Conservation (phyloP, 2,329 filamentous ascomycete species). For the Penicillium sp. region DNA sequence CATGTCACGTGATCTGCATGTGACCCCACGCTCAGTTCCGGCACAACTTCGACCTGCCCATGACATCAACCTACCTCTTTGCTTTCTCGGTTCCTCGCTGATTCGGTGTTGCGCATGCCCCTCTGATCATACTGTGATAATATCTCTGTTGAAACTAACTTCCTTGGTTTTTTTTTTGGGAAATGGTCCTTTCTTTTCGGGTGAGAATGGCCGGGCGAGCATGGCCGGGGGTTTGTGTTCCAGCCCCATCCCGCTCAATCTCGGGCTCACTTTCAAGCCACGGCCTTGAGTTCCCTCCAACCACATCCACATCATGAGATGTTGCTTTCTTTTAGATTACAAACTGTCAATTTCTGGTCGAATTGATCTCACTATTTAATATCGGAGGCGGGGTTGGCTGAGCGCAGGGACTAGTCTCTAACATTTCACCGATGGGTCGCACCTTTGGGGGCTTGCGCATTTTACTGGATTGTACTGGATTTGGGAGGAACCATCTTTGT, state of each 20-base stretch:
- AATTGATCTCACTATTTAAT: background rate
- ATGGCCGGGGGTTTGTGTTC: background rate
- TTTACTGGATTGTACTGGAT: background rate
- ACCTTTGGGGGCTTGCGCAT: background rate
- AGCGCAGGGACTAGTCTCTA: slow-evolving; percentile 2
- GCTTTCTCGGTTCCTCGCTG: background rate
- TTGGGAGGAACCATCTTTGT: background rate
- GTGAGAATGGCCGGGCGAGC: background rate
- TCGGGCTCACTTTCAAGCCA: slow-evolving; percentile 4
- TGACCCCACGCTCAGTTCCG: slow-evolving; percentile 6
- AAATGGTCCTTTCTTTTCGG: background rate
- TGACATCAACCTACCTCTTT: slow-evolving; percentile 8
- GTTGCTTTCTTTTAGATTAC: slow-evolving; percentile 8
- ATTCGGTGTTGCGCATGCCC: background rate
- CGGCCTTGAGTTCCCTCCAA: background rate
- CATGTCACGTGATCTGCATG: background rate
- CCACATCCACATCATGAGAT: background rate
- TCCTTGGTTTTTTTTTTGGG: background rate
- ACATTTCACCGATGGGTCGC: background rate
- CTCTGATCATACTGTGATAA: background rate
- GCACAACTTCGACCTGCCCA: slow-evolving; percentile 5
- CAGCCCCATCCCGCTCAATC: slow-evolving; percentile 10
- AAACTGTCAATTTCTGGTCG: background rate
- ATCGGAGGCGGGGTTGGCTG: background rate
- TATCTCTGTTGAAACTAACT: background rate